These are phyloP conservation scores for Plasmopara viticola DNA, from an alignment of 352 stramenopile species.

Conservation along the genomic window DNA sequence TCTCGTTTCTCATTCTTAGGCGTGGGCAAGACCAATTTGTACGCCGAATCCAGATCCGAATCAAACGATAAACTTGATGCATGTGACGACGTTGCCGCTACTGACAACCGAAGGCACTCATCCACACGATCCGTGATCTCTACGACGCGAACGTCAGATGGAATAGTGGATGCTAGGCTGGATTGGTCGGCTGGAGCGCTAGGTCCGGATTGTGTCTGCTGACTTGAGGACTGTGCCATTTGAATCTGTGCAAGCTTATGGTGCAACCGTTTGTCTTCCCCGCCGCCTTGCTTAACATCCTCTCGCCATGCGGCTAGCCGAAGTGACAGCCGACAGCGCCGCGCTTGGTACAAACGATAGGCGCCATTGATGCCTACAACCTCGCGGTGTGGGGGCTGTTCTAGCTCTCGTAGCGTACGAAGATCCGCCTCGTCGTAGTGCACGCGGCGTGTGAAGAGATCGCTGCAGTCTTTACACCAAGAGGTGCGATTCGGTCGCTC, in stretches of 20 bases:
- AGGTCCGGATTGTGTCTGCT: constrained; percentile 9
- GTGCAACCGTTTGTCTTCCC: constrained; percentile 33
- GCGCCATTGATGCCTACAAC: constrained; percentile 46
- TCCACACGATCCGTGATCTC: constrained; percentile 36
- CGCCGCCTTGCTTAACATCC: constrained; percentile 39
- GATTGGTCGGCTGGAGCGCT: constrained; percentile 9
- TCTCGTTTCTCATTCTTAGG: constrained; percentile 15
- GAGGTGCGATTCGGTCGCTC: constrained; percentile 31
- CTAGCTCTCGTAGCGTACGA: constrained; percentile 46
- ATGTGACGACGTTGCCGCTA: constrained; percentile 2
- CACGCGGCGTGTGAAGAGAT: constrained; percentile 22
- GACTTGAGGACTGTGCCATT: constrained; percentile 16
- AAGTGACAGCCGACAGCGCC: constrained; percentile 40
- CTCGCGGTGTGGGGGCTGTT: constrained; percentile 33
- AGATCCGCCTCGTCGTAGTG: constrained; percentile 53
- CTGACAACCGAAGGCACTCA: constrained; percentile 15
- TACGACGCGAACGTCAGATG: constrained; percentile 40
- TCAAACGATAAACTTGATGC: constrained; percentile 13
- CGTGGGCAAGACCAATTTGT: constrained; percentile 26
- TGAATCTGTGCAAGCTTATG: constrained; percentile 54
- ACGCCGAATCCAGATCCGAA: constrained; percentile 26
- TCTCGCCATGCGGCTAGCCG: constrained; percentile 58
- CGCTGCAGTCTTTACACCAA: constrained; percentile 30
- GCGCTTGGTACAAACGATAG: constrained; percentile 49
- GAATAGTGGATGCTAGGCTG: constrained; percentile 21